These are phyloP conservation scores for Coix lacrymajobi DNA, from an alignment of 176 grass and related monocot species.

Conservation along the genomic window DNA sequence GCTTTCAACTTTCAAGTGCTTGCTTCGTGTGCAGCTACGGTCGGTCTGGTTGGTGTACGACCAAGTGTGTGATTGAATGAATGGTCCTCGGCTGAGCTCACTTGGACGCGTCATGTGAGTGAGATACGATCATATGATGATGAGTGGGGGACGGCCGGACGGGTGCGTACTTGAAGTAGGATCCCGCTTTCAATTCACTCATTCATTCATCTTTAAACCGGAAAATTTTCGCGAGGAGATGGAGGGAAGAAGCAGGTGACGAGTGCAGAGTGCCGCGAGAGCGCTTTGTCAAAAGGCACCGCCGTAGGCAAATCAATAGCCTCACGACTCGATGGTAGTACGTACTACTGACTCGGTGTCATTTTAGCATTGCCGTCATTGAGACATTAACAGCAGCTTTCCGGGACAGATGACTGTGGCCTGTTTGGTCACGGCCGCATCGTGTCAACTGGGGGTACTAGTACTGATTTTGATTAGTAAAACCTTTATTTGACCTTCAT, in stretches of 20 bases:
- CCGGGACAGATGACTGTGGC: neutral
- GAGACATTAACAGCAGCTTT: neutral
- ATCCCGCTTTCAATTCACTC: neutral
- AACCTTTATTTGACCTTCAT: neutral
- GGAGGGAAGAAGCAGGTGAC: constrained; percentile 24
- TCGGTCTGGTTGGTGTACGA: neutral
- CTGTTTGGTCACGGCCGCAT: neutral
- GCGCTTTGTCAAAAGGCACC: constrained; percentile 7
- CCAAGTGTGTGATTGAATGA: neutral
- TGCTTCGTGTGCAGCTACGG: neutral
- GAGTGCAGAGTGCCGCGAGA: neutral
- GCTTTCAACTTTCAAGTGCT: neutral
- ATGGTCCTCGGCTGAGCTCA: constrained; percentile 21
- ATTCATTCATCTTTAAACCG: neutral
- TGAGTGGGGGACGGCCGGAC: neutral
- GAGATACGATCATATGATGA: neutral
- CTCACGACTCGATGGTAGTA: neutral
- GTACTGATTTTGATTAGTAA: neutral
- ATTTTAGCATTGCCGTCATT: neutral
- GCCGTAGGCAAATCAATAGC: constrained; percentile 1
- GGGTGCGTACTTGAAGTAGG: neutral
- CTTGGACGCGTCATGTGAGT: neutral
- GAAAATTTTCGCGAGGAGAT: neutral
- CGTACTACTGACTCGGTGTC: neutral
- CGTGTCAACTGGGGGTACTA: too few relatives aligned